A percentile compares a stretch with the other conserved stretches of the same genome.
phyloP scores from a whole-genome alignment of 108 stramenopile species.

The Nitzschia inconspicua region DNA sequence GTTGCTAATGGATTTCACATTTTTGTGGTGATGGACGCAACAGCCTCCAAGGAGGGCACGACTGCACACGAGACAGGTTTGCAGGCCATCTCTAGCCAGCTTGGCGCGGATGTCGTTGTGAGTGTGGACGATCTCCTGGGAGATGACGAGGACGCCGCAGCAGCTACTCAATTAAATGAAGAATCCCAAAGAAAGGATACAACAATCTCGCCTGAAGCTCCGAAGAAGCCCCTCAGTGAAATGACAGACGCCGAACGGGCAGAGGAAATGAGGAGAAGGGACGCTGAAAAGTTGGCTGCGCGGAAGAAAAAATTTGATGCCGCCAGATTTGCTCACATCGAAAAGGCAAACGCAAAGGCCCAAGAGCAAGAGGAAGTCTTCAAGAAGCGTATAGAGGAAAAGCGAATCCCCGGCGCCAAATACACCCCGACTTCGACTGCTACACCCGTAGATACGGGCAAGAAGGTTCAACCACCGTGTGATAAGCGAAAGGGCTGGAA shows the following conservation, averaged over 20 bases:
- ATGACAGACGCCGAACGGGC: not conserved
- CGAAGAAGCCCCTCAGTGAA: too few relatives aligned
- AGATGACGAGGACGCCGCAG: slow-evolving; percentile 11
- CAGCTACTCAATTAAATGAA: too few relatives aligned
- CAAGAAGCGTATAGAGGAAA: not conserved
- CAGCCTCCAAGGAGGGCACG: slow-evolving; percentile 9
- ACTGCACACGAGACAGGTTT: slow-evolving; percentile 15
- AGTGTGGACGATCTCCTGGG: slow-evolving; percentile 12
- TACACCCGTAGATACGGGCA: not conserved
- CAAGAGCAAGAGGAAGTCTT: not conserved
- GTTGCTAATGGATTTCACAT: slow-evolving; percentile 11
- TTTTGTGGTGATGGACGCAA: slow-evolving; percentile 18
- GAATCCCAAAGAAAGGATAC: too few relatives aligned
- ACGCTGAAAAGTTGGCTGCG: slow-evolving; percentile 24
- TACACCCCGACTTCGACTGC: not conserved
- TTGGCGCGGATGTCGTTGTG: slow-evolving; percentile 10
- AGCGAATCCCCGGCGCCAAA: too few relatives aligned
- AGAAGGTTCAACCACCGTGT: too few relatives aligned
- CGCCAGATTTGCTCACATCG: slow-evolving; percentile 22
- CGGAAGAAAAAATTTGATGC: slow-evolving; percentile 28
- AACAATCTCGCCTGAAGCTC: too few relatives aligned
- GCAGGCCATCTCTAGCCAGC: not conserved
- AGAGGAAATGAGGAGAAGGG: not conserved
- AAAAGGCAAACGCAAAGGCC: slow-evolving; percentile 15
- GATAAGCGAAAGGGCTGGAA: not conserved